These are phyloP conservation scores for Fragaria vesca DNA, from an alignment of 306 rosid genomes.

Conservation along the genomic window DNA sequence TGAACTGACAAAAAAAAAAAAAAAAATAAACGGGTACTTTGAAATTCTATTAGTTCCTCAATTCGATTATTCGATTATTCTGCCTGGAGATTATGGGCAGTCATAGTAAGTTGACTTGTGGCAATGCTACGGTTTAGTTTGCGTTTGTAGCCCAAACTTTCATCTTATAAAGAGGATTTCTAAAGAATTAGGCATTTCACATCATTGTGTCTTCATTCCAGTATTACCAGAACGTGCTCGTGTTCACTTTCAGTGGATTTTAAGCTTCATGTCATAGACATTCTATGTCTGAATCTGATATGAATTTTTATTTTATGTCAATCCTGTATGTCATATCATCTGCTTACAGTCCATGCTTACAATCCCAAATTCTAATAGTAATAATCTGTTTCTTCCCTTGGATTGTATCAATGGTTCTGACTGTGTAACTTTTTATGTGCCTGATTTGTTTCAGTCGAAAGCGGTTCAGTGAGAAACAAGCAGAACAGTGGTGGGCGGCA, in stretches of 20 bases:
- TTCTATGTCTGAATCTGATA: background rate
- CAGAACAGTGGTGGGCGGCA: conserved; percentile 84
- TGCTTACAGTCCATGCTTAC: background rate
- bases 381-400: background rate
- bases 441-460: conserved; percentile 54
- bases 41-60: background rate
- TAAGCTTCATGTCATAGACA: background rate
- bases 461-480: conserved; percentile 79
- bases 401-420: background rate
- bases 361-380: background rate
- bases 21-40: background rate
- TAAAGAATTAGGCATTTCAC: background rate
- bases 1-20: background rate
- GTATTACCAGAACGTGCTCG: background rate
- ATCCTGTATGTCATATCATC: background rate
- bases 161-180: background rate
- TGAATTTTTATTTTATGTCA: background rate
- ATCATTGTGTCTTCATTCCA: background rate
- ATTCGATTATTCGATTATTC: background rate
- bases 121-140: background rate
- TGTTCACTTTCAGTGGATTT: background rate
- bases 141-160: background rate
- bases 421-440: conserved; percentile 7
- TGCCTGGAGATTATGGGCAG: background rate
- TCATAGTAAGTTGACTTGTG: background rate